These are phyloP conservation scores for Gossypium lobatum DNA, from an alignment of 441 rosid species.

Conservation along the genomic window DNA sequence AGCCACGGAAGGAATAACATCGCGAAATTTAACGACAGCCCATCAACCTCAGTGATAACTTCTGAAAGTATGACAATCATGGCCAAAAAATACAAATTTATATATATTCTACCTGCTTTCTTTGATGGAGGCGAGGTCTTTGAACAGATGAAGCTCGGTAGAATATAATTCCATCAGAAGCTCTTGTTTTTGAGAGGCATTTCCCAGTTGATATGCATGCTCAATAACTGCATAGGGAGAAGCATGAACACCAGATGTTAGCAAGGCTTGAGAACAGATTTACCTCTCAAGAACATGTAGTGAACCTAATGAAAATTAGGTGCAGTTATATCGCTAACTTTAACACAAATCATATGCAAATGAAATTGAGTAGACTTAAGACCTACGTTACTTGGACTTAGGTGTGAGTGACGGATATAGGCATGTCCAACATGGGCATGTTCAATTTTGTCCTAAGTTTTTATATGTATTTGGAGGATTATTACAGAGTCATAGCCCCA, in stretches of 20 bases:
- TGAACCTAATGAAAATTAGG: not conserved
- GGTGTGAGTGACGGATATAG: not conserved
- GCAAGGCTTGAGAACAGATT: not conserved
- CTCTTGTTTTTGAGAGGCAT: slow-evolving; percentile 80
- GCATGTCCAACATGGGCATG: not conserved
- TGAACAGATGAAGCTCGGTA: slow-evolving; percentile 81
- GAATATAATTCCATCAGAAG: slow-evolving; percentile 85
- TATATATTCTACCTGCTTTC: slow-evolving; percentile 52
- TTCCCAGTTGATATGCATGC: slow-evolving; percentile 76
- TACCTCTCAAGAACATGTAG: not conserved
- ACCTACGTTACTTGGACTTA: not conserved
- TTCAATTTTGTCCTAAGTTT: not conserved
- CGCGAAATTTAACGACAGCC: not conserved
- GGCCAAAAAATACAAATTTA: not conserved
- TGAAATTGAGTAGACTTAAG: not conserved
- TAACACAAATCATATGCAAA: not conserved
- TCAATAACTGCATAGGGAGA: slow-evolving; percentile 50
- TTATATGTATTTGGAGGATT: not conserved
- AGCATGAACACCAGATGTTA: not conserved
- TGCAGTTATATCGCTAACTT: not conserved
- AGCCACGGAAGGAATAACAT: not conserved
- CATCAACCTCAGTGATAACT: not conserved
- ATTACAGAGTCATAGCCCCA: not conserved
- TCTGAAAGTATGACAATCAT: not conserved
- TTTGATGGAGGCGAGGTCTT: slow-evolving; percentile 49